Conservation (phyloP, 2,329 filamentous ascomycete genomes). For the Apiospora sp. region DNA sequence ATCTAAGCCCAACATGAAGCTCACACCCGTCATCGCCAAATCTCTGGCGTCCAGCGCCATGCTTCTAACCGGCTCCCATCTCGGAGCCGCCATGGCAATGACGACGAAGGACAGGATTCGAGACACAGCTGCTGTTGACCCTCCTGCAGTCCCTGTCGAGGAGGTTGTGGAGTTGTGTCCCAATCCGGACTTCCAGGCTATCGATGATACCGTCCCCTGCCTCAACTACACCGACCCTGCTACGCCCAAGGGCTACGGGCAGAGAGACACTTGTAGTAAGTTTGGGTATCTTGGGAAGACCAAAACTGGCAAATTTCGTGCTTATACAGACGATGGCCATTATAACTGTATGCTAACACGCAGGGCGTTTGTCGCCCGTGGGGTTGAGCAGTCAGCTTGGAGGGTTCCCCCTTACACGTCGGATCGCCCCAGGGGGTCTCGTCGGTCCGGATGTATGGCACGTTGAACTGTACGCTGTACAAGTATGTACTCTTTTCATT, state of each 20-base stretch:
- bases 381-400: background rate
- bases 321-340: background rate
- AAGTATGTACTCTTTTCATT: conserved; percentile 22
- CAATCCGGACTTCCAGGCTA: background rate
- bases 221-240: conserved; percentile 4
- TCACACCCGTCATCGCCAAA: background rate
- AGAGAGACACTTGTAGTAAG: conserved; percentile 16
- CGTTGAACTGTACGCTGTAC: conserved; percentile 28
- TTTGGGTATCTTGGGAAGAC: background rate
- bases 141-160: no score
- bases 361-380: background rate
- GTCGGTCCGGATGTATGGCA: conserved; percentile 24
- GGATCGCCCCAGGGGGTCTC: conserved; percentile 27
- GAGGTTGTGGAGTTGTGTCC: conserved; percentile 6
- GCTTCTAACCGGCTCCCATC: background rate
- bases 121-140: background rate
- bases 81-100: background rate
- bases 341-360: background rate
- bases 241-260: background rate
- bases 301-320: background rate
- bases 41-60: background rate
- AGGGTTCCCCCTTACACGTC: conserved; percentile 12
- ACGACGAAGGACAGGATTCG: background rate
- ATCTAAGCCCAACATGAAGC: background rate
- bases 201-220: background rate